Conservation (phyloP, 2,329 filamentous ascomycete species). For the Fusarium sulawesiense region DNA sequence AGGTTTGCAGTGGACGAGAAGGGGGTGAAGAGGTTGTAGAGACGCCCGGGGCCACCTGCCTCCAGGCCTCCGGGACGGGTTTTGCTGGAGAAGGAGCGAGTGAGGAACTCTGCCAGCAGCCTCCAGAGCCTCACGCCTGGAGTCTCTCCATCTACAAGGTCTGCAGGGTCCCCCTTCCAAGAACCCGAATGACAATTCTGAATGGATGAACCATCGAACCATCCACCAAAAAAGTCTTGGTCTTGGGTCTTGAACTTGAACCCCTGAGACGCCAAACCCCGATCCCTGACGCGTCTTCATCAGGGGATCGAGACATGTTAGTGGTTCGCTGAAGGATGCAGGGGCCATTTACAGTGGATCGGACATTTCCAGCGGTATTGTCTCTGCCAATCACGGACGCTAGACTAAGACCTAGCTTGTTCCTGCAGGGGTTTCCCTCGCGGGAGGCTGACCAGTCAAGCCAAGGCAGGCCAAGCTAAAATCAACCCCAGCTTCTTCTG, state of each 20-base stretch:
- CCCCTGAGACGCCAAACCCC: slow-evolving; percentile 38
- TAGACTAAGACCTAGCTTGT: slow-evolving; percentile 13
- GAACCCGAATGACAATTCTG: neutral
- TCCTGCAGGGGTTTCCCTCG: slow-evolving; percentile 27
- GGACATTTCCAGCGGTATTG: neutral
- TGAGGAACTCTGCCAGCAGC: neutral
- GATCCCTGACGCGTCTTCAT: slow-evolving; percentile 17
- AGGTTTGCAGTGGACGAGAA: slow-evolving; percentile 26
- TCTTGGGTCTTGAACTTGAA: slow-evolving; percentile 9
- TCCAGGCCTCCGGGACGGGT: neutral
- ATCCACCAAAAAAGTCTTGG: slow-evolving; percentile 8
- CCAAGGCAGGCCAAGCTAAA: slow-evolving; percentile 13
- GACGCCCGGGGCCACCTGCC: slow-evolving; percentile 20
- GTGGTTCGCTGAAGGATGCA: slow-evolving; percentile 9
- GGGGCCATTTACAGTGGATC: neutral
- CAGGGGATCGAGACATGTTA: slow-evolving; percentile 25
- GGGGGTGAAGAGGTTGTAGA: slow-evolving; percentile 26
- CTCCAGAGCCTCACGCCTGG: slow-evolving; percentile 29
- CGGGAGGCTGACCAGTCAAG: slow-evolving; percentile 32
- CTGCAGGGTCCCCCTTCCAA: slow-evolving; percentile 6
- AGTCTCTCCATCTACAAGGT: slow-evolving; percentile 14
- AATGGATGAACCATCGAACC: slow-evolving; percentile 36
- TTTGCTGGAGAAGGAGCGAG: neutral
- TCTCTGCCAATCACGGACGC: slow-evolving; percentile 13
- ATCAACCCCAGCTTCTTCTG: slow-evolving; percentile 43